Evolutionary conservation across 192 early-diverging fungal genomes (phyloP).

Genomic region (Borealophlyctis nickersoniae): DNA sequence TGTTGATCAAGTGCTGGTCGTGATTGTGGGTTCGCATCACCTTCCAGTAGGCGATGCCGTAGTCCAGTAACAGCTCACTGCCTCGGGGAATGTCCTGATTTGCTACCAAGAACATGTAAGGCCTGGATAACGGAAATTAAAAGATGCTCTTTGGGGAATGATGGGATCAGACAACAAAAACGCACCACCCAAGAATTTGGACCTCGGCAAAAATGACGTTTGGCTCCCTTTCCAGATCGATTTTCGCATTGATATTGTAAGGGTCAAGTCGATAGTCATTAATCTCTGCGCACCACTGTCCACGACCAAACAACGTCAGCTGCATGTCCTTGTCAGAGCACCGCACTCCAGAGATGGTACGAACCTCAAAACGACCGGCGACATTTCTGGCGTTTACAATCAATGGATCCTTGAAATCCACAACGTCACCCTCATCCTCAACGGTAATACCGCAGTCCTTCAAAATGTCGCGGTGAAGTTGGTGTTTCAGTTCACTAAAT

Average conservation of each 20-base stretch:
- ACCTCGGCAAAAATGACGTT: constrained; percentile 13
- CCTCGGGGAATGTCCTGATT: constrained; percentile 11
- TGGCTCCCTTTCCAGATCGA: not conserved
- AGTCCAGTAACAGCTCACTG: constrained; percentile 18
- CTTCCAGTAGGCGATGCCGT: constrained; percentile 14
- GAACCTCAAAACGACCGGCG: too few species aligned
- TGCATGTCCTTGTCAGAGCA: too few species aligned
- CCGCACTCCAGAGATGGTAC: too few species aligned
- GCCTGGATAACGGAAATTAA: too few species aligned
- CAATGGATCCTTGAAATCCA: not conserved
- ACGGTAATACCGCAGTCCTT: not conserved
- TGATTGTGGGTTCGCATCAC: not conserved
- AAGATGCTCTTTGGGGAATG: too few species aligned
- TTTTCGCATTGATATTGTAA: constrained; percentile 3
- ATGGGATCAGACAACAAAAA: too few species aligned
- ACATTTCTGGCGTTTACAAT: constrained; percentile 1
- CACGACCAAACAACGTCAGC: too few species aligned
- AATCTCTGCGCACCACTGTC: constrained; percentile 20
- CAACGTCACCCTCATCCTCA: too few species aligned
- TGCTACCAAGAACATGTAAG: constrained; percentile 20
- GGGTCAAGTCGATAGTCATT: constrained; percentile 23
- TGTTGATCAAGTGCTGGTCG: constrained; percentile 7
- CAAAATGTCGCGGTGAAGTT: not conserved
- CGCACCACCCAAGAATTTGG: constrained; percentile 7
- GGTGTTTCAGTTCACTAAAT: not conserved